These are phyloP conservation scores for Aspergillus wentii DNA, from an alignment of 495 filamentous ascomycete genomes.

Conservation along the genomic window DNA sequence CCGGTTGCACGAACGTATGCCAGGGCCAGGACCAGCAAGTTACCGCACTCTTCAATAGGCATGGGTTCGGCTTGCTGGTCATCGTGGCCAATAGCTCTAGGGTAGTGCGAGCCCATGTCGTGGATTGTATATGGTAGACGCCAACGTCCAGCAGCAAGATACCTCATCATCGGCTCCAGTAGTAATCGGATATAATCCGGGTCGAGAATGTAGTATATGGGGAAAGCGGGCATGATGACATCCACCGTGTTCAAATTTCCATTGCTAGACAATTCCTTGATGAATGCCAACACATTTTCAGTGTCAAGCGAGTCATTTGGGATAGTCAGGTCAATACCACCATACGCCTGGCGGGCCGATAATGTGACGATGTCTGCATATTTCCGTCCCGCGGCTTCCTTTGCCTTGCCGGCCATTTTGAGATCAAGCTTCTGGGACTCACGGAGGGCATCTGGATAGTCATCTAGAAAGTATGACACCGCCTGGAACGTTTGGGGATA, in stretches of 20 bases:
- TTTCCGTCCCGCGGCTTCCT: conserved; percentile 29
- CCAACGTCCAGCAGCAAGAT: conserved; percentile 43
- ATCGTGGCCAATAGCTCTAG: conserved; percentile 45
- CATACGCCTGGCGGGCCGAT: conserved; percentile 45
- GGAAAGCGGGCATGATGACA: conserved; percentile 45
- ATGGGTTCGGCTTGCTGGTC: conserved; percentile 39
- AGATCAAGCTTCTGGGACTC: conserved; percentile 32
- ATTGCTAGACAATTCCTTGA: conserved; percentile 50
- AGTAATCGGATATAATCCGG: conserved; percentile 45
- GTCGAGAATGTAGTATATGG: conserved; percentile 44
- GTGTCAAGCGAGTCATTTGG: conserved; percentile 37
- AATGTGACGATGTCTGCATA: conserved; percentile 45
- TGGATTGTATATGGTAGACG: conserved; percentile 39
- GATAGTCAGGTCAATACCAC: conserved; percentile 43
- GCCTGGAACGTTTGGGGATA: conserved; percentile 27
- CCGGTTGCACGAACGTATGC: conserved; percentile 40
- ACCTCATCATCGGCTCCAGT: conserved; percentile 46
- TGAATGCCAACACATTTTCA: conserved; percentile 39
- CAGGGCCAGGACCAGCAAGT: conserved; percentile 39
- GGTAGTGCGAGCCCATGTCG: conserved; percentile 42
- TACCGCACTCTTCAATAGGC: conserved; percentile 46
- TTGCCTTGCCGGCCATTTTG: conserved; percentile 23
- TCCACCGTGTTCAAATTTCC: conserved; percentile 52
- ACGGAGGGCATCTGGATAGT: conserved; percentile 33
- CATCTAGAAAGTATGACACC: conserved; percentile 36